Base-by-base conservation (phyloP, 2,329 filamentous ascomycete genomes). In the Trichoderma cornu-damae region DNA sequence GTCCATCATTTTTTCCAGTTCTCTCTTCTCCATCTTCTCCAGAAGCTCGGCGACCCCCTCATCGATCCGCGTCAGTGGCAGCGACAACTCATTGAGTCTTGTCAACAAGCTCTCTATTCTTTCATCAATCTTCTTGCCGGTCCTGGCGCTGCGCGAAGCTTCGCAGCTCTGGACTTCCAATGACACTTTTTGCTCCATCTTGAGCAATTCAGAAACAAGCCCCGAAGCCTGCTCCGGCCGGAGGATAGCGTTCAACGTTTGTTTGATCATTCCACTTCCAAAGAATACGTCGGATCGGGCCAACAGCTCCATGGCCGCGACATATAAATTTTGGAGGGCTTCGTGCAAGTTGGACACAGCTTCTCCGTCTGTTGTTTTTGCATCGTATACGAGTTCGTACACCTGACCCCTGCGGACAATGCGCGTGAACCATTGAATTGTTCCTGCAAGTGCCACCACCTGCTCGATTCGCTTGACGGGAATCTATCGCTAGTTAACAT, bases 301-400 rank as follows among this genome's bases (percentile, higher is more conserved):
- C 3, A 59, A 35, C n/a, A 59, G 43, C 35, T 59, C 50, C 12
- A 59, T 43, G 14, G 43, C 50, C 7, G 57, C 50, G 9, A 49
- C n/a, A 20, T 59, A 59, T 37, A 59, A 37, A 4, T 49, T 43
- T 11, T 42, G 14, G 4, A 59, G 49, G 1, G 57, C 37, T 1
- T 48, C 50, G 4, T 43, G 43, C 20, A 59, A 16, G n/a, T 37
- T 54, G 11, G 30, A 37, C 8, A 54, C 32, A 3, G 26, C 32
- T 9, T 16, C 22, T 54, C 24, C 7, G 35, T 59, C 43, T 7
- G 50, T 43, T 7, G 20, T 49, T 24, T 18, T 6, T 3, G 12
- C 11, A 9, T 9, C 54, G 20, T 59, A 54, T 2, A 49, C 4
- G 2, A 18, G 22, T 30, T 59, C 35, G 22, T 54, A 59, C 6